Evolutionary conservation across 116 monocot genomes (phyloP).

Genomic region (Papilionanthe hybrid): DNA sequence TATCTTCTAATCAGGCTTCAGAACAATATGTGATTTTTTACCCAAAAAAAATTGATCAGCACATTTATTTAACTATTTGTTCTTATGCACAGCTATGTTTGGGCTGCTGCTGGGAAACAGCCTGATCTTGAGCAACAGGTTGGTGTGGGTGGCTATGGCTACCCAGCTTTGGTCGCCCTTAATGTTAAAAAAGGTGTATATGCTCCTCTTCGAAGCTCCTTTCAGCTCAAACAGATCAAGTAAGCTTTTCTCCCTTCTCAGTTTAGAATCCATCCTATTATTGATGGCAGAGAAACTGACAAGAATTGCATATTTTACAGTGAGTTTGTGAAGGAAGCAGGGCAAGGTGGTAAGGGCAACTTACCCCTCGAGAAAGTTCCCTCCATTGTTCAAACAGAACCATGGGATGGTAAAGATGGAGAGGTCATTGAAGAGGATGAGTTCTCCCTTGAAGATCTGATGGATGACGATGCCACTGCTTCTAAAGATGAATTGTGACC

Average conservation of each 20-base stretch:
- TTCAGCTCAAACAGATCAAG: slow-evolving; percentile 62
- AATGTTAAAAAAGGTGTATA: slow-evolving; percentile 79
- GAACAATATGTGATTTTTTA: too few species aligned
- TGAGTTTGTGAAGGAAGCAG: slow-evolving; percentile 89
- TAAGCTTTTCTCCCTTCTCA: slow-evolving; percentile 20
- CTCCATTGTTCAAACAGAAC: slow-evolving; percentile 41
- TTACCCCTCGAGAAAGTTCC: slow-evolving; percentile 54
- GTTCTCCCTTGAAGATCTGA: slow-evolving; percentile 91
- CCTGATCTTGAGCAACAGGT: slow-evolving; percentile 78
- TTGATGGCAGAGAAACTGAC: neutral
- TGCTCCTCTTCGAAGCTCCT: slow-evolving; percentile 80
- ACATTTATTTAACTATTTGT: neutral
- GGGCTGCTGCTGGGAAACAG: slow-evolving; percentile 85
- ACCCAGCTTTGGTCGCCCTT: slow-evolving; percentile 85
- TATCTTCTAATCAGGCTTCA: too few species aligned
- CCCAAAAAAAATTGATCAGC: too few species aligned
- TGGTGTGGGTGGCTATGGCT: slow-evolving; percentile 92
- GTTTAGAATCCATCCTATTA: neutral
- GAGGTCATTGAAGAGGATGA: slow-evolving; percentile 78
- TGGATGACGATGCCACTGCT: slow-evolving; percentile 37
- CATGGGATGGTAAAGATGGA: slow-evolving; percentile 96
- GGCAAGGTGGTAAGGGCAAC: slow-evolving; percentile 84
- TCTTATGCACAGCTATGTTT: slow-evolving; percentile 58
- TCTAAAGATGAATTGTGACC: slow-evolving; percentile 60
- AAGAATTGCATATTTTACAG: slow-evolving; percentile 20